These are phyloP conservation scores for Aspergillus transmontanensis DNA, from an alignment of 2,329 filamentous ascomycete genomes.

Conservation along the genomic window DNA sequence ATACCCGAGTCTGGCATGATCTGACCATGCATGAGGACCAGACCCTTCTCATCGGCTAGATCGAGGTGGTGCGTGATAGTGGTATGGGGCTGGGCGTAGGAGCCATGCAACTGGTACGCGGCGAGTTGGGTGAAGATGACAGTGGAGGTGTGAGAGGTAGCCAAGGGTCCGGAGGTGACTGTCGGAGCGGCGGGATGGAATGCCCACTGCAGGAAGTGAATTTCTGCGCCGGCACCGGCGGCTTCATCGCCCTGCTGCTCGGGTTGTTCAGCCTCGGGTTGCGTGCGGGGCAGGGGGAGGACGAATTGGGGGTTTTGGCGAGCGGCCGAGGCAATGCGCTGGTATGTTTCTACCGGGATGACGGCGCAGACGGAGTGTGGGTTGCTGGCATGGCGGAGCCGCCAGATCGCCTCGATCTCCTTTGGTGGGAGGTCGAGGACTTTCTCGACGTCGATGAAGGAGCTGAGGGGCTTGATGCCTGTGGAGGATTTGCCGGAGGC, in stretches of 20 bases:
- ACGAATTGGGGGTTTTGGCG: constrained; percentile 83
- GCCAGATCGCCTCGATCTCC: constrained; percentile 88
- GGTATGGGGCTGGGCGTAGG: constrained; percentile 89
- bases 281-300: constrained; percentile 69
- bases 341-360: constrained; percentile 74
- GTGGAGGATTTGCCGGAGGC: constrained; percentile 52
- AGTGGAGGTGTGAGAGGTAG: constrained; percentile 63
- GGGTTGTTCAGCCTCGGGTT: constrained; percentile 22
- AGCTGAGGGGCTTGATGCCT: constrained; percentile 65
- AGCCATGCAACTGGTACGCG: constrained; percentile 87
- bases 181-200: constrained; percentile 64
- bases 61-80: constrained; percentile 91
- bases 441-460: constrained; percentile 80
- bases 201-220: constrained; percentile 96
- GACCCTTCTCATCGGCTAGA: constrained; percentile 68
- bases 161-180: constrained; percentile 35
- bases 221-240: constrained; percentile 68
- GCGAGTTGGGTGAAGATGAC: constrained; percentile 93
- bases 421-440: constrained; percentile 70
- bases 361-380: constrained; percentile 79
- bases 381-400: constrained; percentile 76
- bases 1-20: constrained; percentile 77
- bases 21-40: constrained; percentile 84
- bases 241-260: constrained; percentile 29
- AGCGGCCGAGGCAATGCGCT: constrained; percentile 70